Base-by-base conservation (phyloP, 768 basidiomycete species). In the Flagelloscypha sp. region DNA sequence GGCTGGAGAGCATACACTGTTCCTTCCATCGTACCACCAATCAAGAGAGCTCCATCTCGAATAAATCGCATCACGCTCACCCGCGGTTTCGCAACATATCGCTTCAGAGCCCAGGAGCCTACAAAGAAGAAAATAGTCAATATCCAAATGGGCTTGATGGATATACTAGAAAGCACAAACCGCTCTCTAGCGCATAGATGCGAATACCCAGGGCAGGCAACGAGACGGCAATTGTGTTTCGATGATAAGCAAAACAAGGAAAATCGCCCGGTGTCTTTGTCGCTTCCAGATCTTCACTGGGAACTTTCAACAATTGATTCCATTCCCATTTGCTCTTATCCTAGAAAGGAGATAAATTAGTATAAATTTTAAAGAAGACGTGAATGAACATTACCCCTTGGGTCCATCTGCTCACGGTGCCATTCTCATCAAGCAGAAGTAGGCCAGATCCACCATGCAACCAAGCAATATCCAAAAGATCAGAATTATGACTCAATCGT, bases 1-100 rank as follows among this genome's bases (percentile, higher is more conserved):
- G 28, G 7, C 25, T 20, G 8, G 16, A 24, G 19, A 7, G 45
- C 76, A 38, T 53, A 82, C 80, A 84, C 46, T 13, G 76, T 74
- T 8, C 81, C 81, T 45, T 84, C 80, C 35, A 65, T 67, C 19
- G 82, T 82, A 2, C 79, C 82, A 1, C 82, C 80, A 16, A 84
- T 57, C 29, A 84, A 56, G 31, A 73, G 76, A 24, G 65, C 63
- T 1, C 81, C 82, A 21, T 73, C 73, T 16, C 76, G 69, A 7
- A 80, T 62, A 48, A 84, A 82, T 45, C 62, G 65, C 39, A 84
- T 65, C 3, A 71, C 66, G 6, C 76, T 77, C 30, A 82, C 76
- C 36, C 79, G 76, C 42, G 71, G 73, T 35, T 79, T 68, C 36
- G 70, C 44, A 37, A 84, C 81, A 30, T 77, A 70, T 36, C 79